Conservation (phyloP, 305 asterid genomes). For the Coffea humblotiana region DNA sequence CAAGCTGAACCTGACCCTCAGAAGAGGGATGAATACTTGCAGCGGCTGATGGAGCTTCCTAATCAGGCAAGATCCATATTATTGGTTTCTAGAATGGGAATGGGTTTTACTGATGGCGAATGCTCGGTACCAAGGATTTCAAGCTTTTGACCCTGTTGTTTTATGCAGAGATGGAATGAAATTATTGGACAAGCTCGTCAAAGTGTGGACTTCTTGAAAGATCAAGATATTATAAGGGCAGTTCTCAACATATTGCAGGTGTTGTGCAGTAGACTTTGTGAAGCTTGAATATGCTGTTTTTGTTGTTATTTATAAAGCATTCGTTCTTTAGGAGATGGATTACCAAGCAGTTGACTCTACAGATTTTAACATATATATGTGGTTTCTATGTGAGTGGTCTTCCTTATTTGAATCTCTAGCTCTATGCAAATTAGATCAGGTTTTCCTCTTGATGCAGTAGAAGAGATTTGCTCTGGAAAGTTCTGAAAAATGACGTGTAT, state of each 20-base stretch:
- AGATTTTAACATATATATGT: neutral
- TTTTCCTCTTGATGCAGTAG: neutral
- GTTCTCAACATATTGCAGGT: constrained; percentile 99
- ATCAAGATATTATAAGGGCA: constrained; percentile 77
- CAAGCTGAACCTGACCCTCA: constrained; percentile 92
- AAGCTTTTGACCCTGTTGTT: constrained; percentile 27
- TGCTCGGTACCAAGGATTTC: neutral
- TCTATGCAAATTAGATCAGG: neutral
- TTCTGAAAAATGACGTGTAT: neutral
- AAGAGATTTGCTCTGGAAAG: neutral
- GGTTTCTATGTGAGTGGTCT: neutral
- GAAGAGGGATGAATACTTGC: constrained; percentile 85
- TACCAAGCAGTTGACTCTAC: neutral
- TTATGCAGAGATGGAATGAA: constrained; percentile 90
- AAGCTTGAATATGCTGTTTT: neutral
- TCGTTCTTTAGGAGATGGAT: neutral
- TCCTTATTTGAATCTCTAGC: neutral
- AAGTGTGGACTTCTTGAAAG: constrained; percentile 88
- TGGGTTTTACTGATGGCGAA: neutral
- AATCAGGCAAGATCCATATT: constrained; percentile 57
- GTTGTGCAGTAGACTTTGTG: neutral
- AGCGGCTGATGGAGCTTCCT: constrained; percentile 92
- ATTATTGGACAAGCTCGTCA: constrained; percentile 92
- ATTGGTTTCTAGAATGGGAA: constrained; percentile 4
- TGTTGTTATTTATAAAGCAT: neutral